Base-by-base conservation (phyloP, 2,329 filamentous ascomycete genomes). In the Neofusicoccum parvum region DNA sequence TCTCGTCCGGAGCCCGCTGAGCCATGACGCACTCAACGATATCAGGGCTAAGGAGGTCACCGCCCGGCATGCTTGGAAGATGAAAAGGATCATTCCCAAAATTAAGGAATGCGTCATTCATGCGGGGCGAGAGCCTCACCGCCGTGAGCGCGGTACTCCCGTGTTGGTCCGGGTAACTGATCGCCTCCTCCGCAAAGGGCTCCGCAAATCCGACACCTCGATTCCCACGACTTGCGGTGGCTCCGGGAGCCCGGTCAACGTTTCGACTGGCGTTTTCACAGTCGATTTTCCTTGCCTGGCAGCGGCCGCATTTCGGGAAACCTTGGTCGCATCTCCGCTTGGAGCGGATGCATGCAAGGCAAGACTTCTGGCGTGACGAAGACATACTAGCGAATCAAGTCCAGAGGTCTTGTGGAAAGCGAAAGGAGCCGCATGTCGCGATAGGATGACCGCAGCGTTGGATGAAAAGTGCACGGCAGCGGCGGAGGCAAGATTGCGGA, bases 241-340 rank as follows among this genome's bases (percentile, higher is more conserved):
- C 17, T 7, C 45, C n/a, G 2, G n/a, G 5, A 14, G 53, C 7
- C 2, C 5, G 20, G 20, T 20, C 14, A 12, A 17, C 20, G 9
- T 4, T 50, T 14, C 65, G 62, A 2, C 64, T 66, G 17, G 64
- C 43, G 34, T 69, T 68, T 11, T 67, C 23, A 15, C 69, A 70
- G 1, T 66, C 67, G n/a, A 59, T 49, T 6, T 45, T 51, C 51
- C 67, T 68, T 15, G 65, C 62, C 17, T 65, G 49, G 37, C 69
- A 70, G n/a, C 69, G 69, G 34, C 64, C 64, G 39, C 69, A 70
- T n/a, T 39, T 64, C 9, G 69, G 69, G n/a, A 41, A 49, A 14
- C n/a, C 59, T 62, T 66, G 65, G 50, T 69, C 69, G 62, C 69
- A 70, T 34, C 64, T 69, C 27, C 67, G 63, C 50, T 70, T 70